These are phyloP conservation scores for Lojkania enalia DNA, from an alignment of 2,329 filamentous ascomycete species.

Conservation along the genomic window DNA sequence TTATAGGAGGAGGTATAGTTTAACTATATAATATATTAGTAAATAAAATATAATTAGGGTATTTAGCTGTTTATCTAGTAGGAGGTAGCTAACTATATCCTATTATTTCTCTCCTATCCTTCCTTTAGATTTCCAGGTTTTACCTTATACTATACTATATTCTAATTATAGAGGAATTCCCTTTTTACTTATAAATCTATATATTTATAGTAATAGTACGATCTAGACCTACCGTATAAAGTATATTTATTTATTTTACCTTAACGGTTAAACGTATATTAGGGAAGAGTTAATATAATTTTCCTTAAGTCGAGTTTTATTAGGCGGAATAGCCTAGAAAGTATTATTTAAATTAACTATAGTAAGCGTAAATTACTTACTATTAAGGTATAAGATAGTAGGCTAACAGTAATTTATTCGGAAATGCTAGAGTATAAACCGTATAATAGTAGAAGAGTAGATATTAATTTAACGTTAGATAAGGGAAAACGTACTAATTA, in stretches of 20 bases:
- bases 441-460: constrained; percentile 7
- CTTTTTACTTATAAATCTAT: constrained; percentile 3
- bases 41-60: no score
- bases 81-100: constrained; percentile 5
- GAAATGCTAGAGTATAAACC: constrained; percentile 10
- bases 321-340: constrained; percentile 7
- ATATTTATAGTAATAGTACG: constrained; percentile 9
- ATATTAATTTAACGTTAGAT: constrained; percentile 12
- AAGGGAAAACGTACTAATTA: constrained; percentile 12
- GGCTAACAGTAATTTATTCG: constrained; percentile 6
- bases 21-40: constrained; percentile 7
- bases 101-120: constrained; percentile 1
- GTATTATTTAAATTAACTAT: constrained; percentile 14
- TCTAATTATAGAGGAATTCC: constrained; percentile 6
- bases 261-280: constrained; percentile 11
- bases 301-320: constrained; percentile 11
- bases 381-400: constrained; percentile 12
- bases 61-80: no score
- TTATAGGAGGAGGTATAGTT: constrained; percentile 3
- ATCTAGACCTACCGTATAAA: constrained; percentile 10
- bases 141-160: constrained; percentile 4
- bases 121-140: constrained; percentile 3
- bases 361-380: constrained; percentile 11
- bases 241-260: constrained; percentile 13
- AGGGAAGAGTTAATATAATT: constrained; percentile 11